Evolutionary conservation across 306 rosid genomes (phyloP).

Genomic region (Trichosanthes cucumerina): DNA sequence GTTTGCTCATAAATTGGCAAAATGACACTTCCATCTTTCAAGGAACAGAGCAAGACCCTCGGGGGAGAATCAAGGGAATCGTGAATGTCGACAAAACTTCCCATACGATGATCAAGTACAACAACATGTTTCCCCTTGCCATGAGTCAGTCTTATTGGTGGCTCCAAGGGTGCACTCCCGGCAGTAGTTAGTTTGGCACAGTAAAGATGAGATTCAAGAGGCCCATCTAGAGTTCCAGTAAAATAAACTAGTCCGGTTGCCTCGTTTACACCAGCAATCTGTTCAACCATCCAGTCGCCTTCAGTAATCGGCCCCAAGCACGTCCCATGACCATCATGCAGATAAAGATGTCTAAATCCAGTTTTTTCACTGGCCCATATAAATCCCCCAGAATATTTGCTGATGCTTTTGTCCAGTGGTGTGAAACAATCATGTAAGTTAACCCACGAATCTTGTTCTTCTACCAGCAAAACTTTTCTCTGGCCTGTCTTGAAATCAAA

Average conservation of each 20-base stretch:
- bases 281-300: constrained; percentile 99
- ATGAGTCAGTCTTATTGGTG: constrained; percentile 63
- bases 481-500: constrained; percentile 68
- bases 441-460: constrained; percentile 67
- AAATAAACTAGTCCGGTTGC: constrained; percentile 73
- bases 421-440: constrained; percentile 85
- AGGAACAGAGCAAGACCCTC: constrained; percentile 64
- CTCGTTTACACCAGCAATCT: constrained; percentile 83
- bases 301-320: constrained; percentile 80
- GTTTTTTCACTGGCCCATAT: constrained; percentile 97
- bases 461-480: constrained; percentile 49
- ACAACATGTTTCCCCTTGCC: constrained; percentile 76
- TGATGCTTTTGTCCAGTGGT: constrained; percentile 61
- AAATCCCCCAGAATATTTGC: constrained; percentile 67
- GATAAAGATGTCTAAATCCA: constrained; percentile 85
- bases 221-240: constrained; percentile 82
- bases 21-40: constrained; percentile 69
- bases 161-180: constrained; percentile 43
- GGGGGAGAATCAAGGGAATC: constrained; percentile 81
- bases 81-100: constrained; percentile 55
- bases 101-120: constrained; percentile 82
- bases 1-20: constrained; percentile 59
- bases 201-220: constrained; percentile 75
- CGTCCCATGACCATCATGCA: constrained; percentile 61
- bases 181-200: constrained; percentile 48